Evolutionary conservation across 2,329 filamentous ascomycete species (phyloP).

Genomic region (Fusarium sacchari): DNA sequence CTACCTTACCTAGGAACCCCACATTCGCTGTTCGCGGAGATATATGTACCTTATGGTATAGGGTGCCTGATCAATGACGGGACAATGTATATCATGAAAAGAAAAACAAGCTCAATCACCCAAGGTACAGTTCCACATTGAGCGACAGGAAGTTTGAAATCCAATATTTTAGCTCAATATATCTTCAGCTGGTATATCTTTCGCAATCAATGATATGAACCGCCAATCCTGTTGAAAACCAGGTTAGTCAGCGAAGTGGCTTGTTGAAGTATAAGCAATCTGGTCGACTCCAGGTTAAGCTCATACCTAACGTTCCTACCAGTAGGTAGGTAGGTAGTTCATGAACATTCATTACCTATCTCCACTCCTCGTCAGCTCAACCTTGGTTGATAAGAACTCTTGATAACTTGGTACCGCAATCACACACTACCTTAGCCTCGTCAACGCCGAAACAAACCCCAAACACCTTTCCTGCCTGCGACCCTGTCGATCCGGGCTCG

Average conservation of each 20-base stretch:
- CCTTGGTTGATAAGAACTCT: conserved; percentile 11
- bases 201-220: neutral
- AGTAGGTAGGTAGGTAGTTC: too few species aligned
- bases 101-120: neutral
- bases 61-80: neutral
- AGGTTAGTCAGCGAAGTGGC: conserved; percentile 20
- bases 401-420: neutral
- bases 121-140: neutral
- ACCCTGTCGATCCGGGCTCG: conserved; percentile 7
- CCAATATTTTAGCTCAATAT: neutral
- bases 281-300: neutral
- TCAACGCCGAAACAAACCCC: neutral
- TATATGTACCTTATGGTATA: too few species aligned
- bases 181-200: neutral
- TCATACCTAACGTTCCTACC: too few species aligned
- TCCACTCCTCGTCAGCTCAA: conserved; percentile 9
- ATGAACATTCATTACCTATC: neutral
- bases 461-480: neutral
- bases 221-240: neutral
- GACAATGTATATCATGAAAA: neutral
- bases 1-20: conserved; percentile 28
- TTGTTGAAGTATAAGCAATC: neutral
- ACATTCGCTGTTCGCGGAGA: neutral
- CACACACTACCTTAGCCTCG: neutral
- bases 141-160: neutral